Evolutionary conservation across 2,329 filamentous ascomycete genomes (phyloP).

Genomic region (Purpureocillium lavendulum): DNA sequence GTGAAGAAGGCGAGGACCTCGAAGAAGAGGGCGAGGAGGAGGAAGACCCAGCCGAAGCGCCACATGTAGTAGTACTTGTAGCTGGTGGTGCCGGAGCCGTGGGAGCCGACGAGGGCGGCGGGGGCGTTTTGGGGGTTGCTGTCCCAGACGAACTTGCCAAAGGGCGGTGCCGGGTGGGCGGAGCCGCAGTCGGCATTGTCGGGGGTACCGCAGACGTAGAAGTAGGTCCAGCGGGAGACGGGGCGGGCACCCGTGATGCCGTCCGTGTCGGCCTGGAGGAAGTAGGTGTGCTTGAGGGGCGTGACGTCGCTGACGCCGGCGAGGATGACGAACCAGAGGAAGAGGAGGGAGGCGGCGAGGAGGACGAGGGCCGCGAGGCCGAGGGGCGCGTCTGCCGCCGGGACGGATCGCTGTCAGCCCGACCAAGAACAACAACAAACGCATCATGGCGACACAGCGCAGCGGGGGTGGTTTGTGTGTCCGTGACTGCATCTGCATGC

Average conservation of each 20-base stretch:
- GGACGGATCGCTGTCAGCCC: too few relatives aligned
- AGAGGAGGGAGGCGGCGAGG: conserved; percentile 40
- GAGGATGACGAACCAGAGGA: conserved; percentile 53
- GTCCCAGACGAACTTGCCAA: conserved; percentile 61
- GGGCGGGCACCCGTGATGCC: conserved; percentile 61
- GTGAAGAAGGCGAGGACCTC: conserved; percentile 57
- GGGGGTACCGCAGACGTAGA: conserved; percentile 63
- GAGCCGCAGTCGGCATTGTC: conserved; percentile 56
- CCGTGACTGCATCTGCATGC: too few relatives aligned
- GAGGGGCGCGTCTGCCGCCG: conserved; percentile 31
- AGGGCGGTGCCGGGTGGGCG: conserved; percentile 53
- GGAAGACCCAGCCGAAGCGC: conserved; percentile 89
- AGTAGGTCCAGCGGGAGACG: conserved; percentile 81
- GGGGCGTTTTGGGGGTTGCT: conserved; percentile 36
- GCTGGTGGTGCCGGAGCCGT: conserved; percentile 47
- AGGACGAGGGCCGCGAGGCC: conserved; percentile 38
- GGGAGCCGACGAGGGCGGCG: conserved; percentile 35
- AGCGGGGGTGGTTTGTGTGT: too few relatives aligned
- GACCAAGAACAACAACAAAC: too few relatives aligned
- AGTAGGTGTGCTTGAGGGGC: conserved; percentile 69
- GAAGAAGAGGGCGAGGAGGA: conserved; percentile 78
- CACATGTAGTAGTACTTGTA: conserved; percentile 71
- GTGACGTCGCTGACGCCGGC: conserved; percentile 38
- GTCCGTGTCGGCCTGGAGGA: conserved; percentile 70
- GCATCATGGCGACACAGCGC: too few relatives aligned